These are phyloP conservation scores for Dioscorea zingiberensis DNA, from an alignment of 106 monocot genomes.

Conservation along the genomic window DNA sequence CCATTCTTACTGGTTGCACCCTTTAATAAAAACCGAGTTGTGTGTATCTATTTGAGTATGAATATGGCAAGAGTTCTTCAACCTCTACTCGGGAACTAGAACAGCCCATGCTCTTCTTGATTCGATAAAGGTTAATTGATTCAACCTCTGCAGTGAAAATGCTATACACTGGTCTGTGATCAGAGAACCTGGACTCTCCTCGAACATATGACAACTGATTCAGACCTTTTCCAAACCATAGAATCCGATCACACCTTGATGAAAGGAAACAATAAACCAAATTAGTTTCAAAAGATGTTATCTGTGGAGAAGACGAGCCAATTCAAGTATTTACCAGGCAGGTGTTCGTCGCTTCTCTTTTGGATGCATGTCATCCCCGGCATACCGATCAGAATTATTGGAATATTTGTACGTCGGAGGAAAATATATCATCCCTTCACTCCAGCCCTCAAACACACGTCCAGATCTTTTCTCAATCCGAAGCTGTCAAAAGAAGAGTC, in stretches of 20 bases:
- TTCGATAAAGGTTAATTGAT: slow-evolving; percentile 29
- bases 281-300: slow-evolving; percentile 1
- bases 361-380: slow-evolving; percentile 33
- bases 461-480: slow-evolving; percentile 55
- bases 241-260: slow-evolving; percentile 61
- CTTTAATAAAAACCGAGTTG: slow-evolving; percentile 37
- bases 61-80: slow-evolving; percentile 56
- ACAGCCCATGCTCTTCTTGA: slow-evolving; percentile 31
- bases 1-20: neutral
- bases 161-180: slow-evolving; percentile 62
- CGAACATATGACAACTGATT: slow-evolving; percentile 55
- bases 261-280: neutral
- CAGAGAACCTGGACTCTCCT: slow-evolving; percentile 59
- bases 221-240: slow-evolving; percentile 62
- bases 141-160: slow-evolving; percentile 56
- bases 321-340: slow-evolving; percentile 24
- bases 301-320: neutral
- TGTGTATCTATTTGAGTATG: slow-evolving; percentile 24
- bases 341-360: slow-evolving; percentile 44
- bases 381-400: slow-evolving; percentile 43
- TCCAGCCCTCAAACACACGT: slow-evolving; percentile 43
- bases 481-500: slow-evolving; percentile 34
- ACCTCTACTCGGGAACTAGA: slow-evolving; percentile 51
- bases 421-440: slow-evolving; percentile 50
- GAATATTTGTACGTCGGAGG: slow-evolving; percentile 50